Percentiles rank a stretch among this genome's conserved stretches.
These are phyloP conservation scores for Beta macrorhiza DNA, from an alignment of 179 eudicot species.

Conservation along the genomic window DNA sequence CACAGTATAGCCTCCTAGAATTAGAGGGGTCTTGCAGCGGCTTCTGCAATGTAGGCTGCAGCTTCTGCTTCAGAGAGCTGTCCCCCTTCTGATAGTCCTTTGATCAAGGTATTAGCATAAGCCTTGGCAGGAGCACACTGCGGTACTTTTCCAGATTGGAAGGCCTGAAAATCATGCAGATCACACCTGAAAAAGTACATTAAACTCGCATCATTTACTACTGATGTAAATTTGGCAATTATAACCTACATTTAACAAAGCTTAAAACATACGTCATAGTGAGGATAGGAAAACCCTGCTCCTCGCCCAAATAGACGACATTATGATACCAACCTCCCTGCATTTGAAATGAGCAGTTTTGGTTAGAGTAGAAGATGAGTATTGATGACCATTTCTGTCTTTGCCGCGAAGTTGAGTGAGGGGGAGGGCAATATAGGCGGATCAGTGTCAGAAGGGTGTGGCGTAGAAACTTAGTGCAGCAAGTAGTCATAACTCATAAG, in stretches of 20 bases:
- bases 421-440: no score
- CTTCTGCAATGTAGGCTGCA: slow-evolving; percentile 60
- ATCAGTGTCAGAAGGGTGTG: no score
- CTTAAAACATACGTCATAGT: slow-evolving; percentile 79
- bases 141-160: slow-evolving; percentile 58
- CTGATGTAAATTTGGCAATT: neutral
- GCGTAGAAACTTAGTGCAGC: neutral
- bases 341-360: slow-evolving; percentile 23
- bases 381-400: neutral
- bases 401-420: neutral
- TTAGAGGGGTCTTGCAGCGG: slow-evolving; percentile 62
- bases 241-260: neutral
- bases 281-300: slow-evolving; percentile 69
- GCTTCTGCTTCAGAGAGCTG: slow-evolving; percentile 76
- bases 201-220: neutral
- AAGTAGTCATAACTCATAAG: neutral
- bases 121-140: slow-evolving; percentile 50
- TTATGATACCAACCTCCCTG: slow-evolving; percentile 87
- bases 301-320: slow-evolving; percentile 70
- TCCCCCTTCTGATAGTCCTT: slow-evolving; percentile 65
- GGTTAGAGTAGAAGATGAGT: neutral
- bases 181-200: slow-evolving; percentile 55
- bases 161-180: slow-evolving; percentile 50
- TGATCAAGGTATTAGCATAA: slow-evolving; percentile 62
- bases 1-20: slow-evolving; percentile 3